Conservation (phyloP, 1,284 basidiomycete species). For the Tilletia walkeri region DNA sequence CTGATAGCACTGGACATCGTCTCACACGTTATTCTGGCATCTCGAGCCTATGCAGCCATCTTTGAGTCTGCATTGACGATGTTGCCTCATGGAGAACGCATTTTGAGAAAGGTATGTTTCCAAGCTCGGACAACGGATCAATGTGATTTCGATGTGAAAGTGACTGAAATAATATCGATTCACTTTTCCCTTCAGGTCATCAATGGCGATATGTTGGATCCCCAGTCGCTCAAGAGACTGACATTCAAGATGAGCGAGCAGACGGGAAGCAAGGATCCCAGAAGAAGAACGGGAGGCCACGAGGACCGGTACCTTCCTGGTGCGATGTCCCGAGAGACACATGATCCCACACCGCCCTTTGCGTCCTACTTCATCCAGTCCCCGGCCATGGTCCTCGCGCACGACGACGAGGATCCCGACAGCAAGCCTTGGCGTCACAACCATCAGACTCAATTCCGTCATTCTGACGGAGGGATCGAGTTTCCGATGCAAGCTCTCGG, state of each 20-base stretch:
- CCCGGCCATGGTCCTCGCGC: neutral
- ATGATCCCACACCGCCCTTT: neutral
- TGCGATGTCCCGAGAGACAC: neutral
- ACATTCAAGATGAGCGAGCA: neutral
- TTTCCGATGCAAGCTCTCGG: too few species aligned
- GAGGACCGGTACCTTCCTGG: neutral
- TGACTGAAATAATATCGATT: neutral
- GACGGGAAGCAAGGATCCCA: neutral
- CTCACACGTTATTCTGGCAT: neutral
- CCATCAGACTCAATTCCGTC: neutral
- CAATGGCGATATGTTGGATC: neutral
- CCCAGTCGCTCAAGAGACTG: neutral
- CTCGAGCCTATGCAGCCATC: neutral
- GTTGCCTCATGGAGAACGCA: neutral
- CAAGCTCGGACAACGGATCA: too few species aligned
- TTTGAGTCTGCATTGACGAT: neutral
- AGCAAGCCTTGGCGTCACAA: neutral
- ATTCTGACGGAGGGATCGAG: too few species aligned
- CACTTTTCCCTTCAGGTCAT: neutral
- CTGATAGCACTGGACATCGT: neutral
- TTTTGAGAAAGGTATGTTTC: neutral
- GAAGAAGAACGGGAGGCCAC: neutral
- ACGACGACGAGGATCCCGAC: neutral
- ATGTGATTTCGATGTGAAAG: neutral
- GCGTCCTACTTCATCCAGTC: neutral